phyloP scores from a whole-genome alignment of 805 yeast species.

The Osmozyma mogii region DNA sequence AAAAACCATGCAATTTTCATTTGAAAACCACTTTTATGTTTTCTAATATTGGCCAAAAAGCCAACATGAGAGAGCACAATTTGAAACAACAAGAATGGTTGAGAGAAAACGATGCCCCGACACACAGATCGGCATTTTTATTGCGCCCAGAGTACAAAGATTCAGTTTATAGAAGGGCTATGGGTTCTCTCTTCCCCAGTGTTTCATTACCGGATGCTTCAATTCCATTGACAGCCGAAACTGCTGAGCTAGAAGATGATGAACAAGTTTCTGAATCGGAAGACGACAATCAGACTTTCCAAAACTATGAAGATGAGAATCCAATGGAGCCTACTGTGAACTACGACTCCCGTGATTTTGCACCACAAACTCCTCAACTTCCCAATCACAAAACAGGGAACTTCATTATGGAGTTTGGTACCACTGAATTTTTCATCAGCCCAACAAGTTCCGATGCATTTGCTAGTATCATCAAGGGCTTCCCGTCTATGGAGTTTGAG shows the following conservation, averaged over 20 bases:
- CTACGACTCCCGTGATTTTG: slow-evolving; percentile 24
- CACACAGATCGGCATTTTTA: slow-evolving; percentile 70
- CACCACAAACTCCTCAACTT: slow-evolving; percentile 21
- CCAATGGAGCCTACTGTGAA: slow-evolving; percentile 15
- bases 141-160: slow-evolving; percentile 45
- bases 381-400: slow-evolving; percentile 45
- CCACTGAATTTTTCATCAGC: slow-evolving; percentile 38
- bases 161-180: slow-evolving; percentile 37
- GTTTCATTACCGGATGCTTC: slow-evolving; percentile 58
- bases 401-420: slow-evolving; percentile 47
- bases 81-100: slow-evolving; percentile 58
- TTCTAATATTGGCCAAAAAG: slow-evolving; percentile 52
- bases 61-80: slow-evolving; percentile 38
- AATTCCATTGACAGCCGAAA: slow-evolving; percentile 45
- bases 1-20: slow-evolving; percentile 22
- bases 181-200: slow-evolving; percentile 50
- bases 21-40: slow-evolving; percentile 51
- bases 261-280: background rate
- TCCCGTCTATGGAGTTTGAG: slow-evolving; percentile 33
- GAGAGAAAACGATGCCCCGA: slow-evolving; percentile 70
- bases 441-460: slow-evolving; percentile 37
- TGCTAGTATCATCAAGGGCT: slow-evolving; percentile 25
- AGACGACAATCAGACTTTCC: slow-evolving; percentile 3
- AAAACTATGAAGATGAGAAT: slow-evolving; percentile 2
- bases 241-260: background rate